These are phyloP conservation scores for Saccharomyces pastorianus DNA, from an alignment of 1,139 yeast genomes.

Conservation along the genomic window DNA sequence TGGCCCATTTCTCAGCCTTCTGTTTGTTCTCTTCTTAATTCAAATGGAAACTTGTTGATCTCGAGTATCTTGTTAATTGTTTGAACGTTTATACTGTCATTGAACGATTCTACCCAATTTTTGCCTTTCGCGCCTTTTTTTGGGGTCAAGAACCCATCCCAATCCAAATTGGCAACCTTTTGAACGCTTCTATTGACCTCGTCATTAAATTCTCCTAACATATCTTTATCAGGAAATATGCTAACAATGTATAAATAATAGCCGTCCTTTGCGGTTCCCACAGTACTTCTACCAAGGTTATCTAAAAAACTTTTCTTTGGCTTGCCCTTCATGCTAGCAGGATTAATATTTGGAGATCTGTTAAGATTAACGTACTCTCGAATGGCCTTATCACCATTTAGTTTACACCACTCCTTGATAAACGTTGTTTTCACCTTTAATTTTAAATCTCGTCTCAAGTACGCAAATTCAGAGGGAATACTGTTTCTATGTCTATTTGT, in stretches of 20 bases:
- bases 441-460: conserved; percentile 35
- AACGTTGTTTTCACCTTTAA: conserved; percentile 36
- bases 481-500: conserved; percentile 7
- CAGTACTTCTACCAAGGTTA: conserved; percentile 11
- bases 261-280: conserved; percentile 37
- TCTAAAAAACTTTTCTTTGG: conserved; percentile 1
- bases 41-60: conserved; percentile 15
- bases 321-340: conserved; percentile 8
- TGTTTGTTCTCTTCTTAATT: not conserved
- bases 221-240: conserved; percentile 37
- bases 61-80: conserved; percentile 18
- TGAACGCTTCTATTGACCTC: conserved; percentile 32
- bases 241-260: conserved; percentile 37
- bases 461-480: conserved; percentile 38
- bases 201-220: conserved; percentile 29
- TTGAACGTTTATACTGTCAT: conserved; percentile 23
- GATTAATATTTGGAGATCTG: not conserved
- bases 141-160: conserved; percentile 13
- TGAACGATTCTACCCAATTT: conserved; percentile 29
- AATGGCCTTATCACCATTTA: conserved; percentile 20
- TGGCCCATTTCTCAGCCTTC: not conserved
- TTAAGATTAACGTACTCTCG: conserved; percentile 7
- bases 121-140: conserved; percentile 2
- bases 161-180: conserved; percentile 23
- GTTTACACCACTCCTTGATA: conserved; percentile 24